A percentile compares a stretch with the other conserved stretches of the same genome.
These are phyloP conservation scores for Chaetomium cochliodes DNA, from an alignment of 495 filamentous ascomycete genomes.

Conservation along the genomic window DNA sequence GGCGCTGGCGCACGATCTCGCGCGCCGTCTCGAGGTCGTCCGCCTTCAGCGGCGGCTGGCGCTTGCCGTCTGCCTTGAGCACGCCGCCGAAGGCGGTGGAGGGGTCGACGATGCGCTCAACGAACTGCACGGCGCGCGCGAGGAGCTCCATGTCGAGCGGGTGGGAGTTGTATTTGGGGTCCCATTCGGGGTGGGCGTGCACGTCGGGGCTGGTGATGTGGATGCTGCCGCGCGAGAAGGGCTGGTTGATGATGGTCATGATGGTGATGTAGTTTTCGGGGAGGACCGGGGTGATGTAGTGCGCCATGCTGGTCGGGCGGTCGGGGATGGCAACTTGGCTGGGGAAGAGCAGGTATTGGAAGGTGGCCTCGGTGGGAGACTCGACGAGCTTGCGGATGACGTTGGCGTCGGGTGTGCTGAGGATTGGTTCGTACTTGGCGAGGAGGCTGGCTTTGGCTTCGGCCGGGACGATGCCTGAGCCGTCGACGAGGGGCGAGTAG, in stretches of 20 bases:
- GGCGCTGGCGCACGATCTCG: slow-evolving; percentile 39
- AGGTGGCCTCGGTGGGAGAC: slow-evolving; percentile 30
- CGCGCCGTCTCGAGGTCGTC: slow-evolving; percentile 39
- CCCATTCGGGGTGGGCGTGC: slow-evolving; percentile 41
- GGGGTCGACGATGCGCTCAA: slow-evolving; percentile 46
- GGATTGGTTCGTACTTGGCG: slow-evolving; percentile 24
- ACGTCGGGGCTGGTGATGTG: slow-evolving; percentile 51
- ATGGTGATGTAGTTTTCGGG: slow-evolving; percentile 46
- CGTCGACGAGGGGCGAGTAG: slow-evolving; percentile 45
- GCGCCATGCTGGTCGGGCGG: slow-evolving; percentile 35
- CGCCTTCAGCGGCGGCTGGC: slow-evolving; percentile 26
- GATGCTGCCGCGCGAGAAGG: slow-evolving; percentile 58
- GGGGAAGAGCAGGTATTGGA: slow-evolving; percentile 45
- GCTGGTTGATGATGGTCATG: slow-evolving; percentile 46
- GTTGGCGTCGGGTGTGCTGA: slow-evolving; percentile 1
- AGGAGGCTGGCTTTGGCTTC: slow-evolving; percentile 35
- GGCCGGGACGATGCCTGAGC: slow-evolving; percentile 33
- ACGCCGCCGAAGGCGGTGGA: slow-evolving; percentile 38
- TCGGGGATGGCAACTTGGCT: slow-evolving; percentile 37
- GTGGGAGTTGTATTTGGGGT: slow-evolving; percentile 57
- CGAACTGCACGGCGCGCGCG: slow-evolving; percentile 46
- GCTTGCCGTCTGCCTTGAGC: slow-evolving; percentile 36
- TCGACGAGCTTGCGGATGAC: slow-evolving; percentile 37
- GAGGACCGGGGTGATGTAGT: slow-evolving; percentile 34
- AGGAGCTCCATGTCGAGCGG: slow-evolving; percentile 52